Evolutionary conservation across 306 rosid species (phyloP), one percentile per base, ranked within the genome.

Genomic region (Carpinus viminea): DNA sequence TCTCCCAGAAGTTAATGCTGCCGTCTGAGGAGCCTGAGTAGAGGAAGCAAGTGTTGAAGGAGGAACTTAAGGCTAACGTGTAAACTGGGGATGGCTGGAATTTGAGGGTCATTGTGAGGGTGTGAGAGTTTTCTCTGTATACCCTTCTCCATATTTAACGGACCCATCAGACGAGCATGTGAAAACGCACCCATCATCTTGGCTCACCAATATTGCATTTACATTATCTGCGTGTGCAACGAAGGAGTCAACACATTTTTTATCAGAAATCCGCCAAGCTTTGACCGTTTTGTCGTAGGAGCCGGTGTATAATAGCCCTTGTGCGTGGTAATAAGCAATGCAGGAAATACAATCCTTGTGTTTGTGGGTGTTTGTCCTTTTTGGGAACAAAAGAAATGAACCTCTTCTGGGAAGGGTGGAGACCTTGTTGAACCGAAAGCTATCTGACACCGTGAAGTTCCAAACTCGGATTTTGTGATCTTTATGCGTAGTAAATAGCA

Each of bases 161-260:
- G 92, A 87, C 4, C 93, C 92, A 66, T 92, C 96, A 5, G 90
- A 86, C n/a, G 96, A 92, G 71, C 90, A 85, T 7, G 92, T 89
- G 90, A 92, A 90, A 72, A 92, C 84, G 7, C 93, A 87, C 7
- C 90, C 96, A 70, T 92, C 95, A 2, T 87, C 92, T 85, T 92
- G 93, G 85, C 85, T 92, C 45, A 92, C 92, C 79, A 90, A 50
- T 0, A 90, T 81, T 5, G 81, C 77, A 24, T 84, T 92, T 1
- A 90, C 80, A 17, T 55, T 75, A 74, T 82, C 93, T 48, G 87
- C 96, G 51, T 92, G 97, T 0, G 93, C 92, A 4, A 73, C 41
- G 62, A 90, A 92, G 0, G 93, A 80, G 61, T 90, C 97, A 0
- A 89, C 88, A 12, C 92, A 89, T 61, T 79, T 88, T 51, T 75